Base-by-base conservation (phyloP, 768 basidiomycete species). In the Rhizopogon vulgaris region DNA sequence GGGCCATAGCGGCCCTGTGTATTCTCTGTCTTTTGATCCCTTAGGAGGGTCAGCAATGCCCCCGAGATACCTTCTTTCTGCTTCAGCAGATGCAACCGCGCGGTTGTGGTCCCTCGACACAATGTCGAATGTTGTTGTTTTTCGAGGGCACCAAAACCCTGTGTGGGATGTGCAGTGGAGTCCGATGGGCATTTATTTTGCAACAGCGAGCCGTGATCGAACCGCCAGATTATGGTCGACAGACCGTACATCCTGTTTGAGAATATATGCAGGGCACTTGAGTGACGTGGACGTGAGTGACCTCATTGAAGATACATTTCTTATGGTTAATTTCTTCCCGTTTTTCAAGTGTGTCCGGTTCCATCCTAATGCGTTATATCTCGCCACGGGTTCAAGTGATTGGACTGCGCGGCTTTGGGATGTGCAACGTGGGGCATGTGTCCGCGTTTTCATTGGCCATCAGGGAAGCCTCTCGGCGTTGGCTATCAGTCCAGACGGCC, bases 91-190 rank as follows among this genome's bases (percentile, higher is more conserved):
- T 64, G 82, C 89, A 1, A 94, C 95, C 0, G 73, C 85, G 39
- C 83, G 96, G 11, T 70, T 99, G 17, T 99, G 96, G 96, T 95
- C 93, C 5, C 73, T 97, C 68, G 93, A 98, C 56, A 96, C 95
- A 0, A 83, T 93, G 78, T 82, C 89, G 14, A 96, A 96, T 60
- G 71, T 98, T 9, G 94, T 94, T 17, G 94, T 87, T 6, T 99
- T 94, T 64, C 80, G 93, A 32, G 95, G 96, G 0, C 96, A 99
- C 60, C 87, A 94, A 64, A 94, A 96, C 67, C 94, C 96, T 0
- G 85, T 99, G 0, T 99, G 96, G 96, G 96, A 98, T 60, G 94
- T 95, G 11, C 87, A 97, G 65, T 99, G 96, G 96, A 94, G 91
- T 62, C 95, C 96, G 9, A 85, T 92, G 76, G 94, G 96, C 4